Evolutionary conservation across 2,329 filamentous ascomycete genomes (phyloP).

Genomic region (Chaetomiaceae sp.): DNA sequence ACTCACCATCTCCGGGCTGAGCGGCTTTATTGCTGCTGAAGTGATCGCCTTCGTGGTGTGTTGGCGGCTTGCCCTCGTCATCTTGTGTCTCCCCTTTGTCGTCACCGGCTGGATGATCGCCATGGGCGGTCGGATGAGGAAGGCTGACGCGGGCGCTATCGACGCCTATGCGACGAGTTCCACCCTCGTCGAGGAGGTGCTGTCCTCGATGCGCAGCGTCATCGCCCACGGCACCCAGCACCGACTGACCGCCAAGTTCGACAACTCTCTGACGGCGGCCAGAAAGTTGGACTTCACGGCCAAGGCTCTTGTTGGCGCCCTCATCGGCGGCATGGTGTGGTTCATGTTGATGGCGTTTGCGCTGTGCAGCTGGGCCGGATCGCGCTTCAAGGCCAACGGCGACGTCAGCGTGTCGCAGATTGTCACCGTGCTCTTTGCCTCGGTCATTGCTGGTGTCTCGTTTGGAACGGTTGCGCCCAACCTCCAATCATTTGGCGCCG

Average conservation of each 20-base stretch:
- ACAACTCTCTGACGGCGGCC: conserved; percentile 37
- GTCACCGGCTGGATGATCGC: conserved; percentile 39
- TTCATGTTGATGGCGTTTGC: conserved; percentile 43
- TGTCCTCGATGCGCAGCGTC: conserved; percentile 43
- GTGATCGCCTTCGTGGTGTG: conserved; percentile 32
- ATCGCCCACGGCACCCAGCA: conserved; percentile 46
- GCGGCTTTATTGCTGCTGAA: conserved; percentile 32
- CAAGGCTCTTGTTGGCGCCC: conserved; percentile 36
- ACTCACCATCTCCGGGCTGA: conserved; percentile 28
- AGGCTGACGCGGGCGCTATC: no score
- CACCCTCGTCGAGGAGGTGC: conserved; percentile 44
- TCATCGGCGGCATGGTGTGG: conserved; percentile 43
- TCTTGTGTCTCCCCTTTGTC: conserved; percentile 40
- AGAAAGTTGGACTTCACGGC: conserved; percentile 37
- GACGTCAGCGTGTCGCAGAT: no score
- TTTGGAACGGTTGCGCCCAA: no score
- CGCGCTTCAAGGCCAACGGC: no score
- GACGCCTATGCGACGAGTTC: no score
- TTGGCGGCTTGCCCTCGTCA: conserved; percentile 37
- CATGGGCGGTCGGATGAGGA: no score
- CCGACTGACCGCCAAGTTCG: conserved; percentile 37
- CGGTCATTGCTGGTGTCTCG: no score
- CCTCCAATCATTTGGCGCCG: no score
- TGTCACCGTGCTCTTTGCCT: no score
- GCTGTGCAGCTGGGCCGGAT: no score